Percentiles rank a stretch among this genome's conserved stretches.
Evolutionary conservation across 2,329 filamentous ascomycete genomes (phyloP).

Genomic region (Diaporthe aspalathi): DNA sequence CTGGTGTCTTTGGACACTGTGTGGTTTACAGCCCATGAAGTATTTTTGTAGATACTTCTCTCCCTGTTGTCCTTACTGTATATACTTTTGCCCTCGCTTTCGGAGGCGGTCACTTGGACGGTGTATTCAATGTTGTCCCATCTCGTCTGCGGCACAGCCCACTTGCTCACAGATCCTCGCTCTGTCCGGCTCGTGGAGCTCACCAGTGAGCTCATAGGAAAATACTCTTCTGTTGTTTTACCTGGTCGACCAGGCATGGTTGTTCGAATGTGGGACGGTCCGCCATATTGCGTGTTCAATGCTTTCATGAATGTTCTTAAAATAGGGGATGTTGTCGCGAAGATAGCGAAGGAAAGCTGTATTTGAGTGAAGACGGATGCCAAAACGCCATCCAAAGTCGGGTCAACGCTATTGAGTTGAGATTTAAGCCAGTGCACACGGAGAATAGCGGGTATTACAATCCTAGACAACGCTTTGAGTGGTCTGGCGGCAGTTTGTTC

Average conservation of each 20-base stretch:
- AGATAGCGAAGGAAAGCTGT: slow-evolving; percentile 54
- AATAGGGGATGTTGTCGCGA: slow-evolving; percentile 55
- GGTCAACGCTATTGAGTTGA: slow-evolving; percentile 49
- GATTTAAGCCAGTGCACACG: slow-evolving; percentile 52
- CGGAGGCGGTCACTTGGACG: slow-evolving; percentile 2
- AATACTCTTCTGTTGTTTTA: neutral
- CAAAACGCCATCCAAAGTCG: slow-evolving; percentile 50
- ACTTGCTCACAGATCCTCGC: neutral
- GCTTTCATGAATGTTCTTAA: slow-evolving; percentile 57
- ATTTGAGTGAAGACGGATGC: slow-evolving; percentile 53
- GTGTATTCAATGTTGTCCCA: slow-evolving; percentile 35
- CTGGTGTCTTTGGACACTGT: neutral
- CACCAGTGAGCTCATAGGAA: neutral
- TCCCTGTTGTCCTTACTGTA: slow-evolving; percentile 9
- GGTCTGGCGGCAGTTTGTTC: slow-evolving; percentile 12
- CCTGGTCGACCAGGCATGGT: neutral
- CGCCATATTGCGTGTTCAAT: slow-evolving; percentile 48
- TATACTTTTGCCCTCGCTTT: neutral
- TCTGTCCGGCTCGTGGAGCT: slow-evolving; percentile 1
- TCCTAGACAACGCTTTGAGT: slow-evolving; percentile 43
- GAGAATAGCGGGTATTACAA: slow-evolving; percentile 53
- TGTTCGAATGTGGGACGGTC: slow-evolving; percentile 25
- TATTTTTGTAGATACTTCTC: slow-evolving; percentile 36
- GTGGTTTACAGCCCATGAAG: slow-evolving; percentile 31
- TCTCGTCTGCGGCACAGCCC: slow-evolving; percentile 10